Conservation (phyloP, 345 rosid species). For the Gossypium bickii region DNA sequence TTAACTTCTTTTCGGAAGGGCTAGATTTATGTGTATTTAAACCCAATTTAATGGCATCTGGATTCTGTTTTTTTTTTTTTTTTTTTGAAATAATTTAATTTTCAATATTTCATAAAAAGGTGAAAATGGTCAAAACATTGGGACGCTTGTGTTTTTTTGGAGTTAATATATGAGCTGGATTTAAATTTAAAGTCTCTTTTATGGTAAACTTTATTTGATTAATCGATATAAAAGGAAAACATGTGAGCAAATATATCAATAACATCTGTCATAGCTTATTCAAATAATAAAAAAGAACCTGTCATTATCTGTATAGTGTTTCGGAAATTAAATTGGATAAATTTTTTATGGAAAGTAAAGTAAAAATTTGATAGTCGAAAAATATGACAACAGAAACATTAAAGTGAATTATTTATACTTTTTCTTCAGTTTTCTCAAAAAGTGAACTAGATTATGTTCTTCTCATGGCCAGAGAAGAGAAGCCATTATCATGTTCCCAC, state of each 20-base stretch:
- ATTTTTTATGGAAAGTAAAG: not conserved
- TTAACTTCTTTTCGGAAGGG: not conserved
- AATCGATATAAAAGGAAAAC: not conserved
- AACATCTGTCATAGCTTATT: no score
- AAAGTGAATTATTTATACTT: no score
- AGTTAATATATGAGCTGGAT: not conserved
- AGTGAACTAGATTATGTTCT: not conserved
- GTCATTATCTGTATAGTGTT: no score
- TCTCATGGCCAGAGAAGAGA: not conserved
- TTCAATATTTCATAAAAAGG: no score
- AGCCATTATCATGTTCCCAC: slow-evolving; percentile 2
- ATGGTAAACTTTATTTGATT: not conserved
- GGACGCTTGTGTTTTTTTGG: not conserved
- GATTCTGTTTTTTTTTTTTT: not conserved
- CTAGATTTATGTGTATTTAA: not conserved
- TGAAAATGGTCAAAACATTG: no score
- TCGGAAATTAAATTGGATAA: not conserved
- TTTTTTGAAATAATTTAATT: not conserved
- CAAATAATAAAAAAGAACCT: no score
- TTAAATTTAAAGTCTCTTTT: not conserved
- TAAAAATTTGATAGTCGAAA: not conserved
- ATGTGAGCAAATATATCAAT: no score
- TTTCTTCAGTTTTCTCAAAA: not conserved
- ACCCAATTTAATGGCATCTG: not conserved
- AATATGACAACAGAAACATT: no score